Conservation (phyloP, 2,329 filamentous ascomycete species). For the Penicillium sp. region DNA sequence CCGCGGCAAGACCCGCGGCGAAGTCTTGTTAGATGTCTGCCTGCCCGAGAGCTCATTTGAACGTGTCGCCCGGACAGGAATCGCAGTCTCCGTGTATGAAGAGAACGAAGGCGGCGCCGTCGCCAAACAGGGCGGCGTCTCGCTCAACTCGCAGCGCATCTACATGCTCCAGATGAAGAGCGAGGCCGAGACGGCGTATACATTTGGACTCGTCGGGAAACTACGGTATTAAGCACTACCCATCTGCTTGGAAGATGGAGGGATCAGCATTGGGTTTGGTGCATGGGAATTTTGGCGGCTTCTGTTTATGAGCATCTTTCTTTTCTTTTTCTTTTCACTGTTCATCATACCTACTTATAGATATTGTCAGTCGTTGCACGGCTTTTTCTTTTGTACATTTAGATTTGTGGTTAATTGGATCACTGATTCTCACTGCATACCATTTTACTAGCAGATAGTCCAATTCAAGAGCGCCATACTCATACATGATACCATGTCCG, state of each 20-base stretch:
- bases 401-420: slow-evolving; percentile 4
- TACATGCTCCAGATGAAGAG: slow-evolving; percentile 65
- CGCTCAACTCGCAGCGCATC: slow-evolving; percentile 56
- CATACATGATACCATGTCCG: background rate
- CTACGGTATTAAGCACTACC: slow-evolving; percentile 45
- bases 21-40: slow-evolving; percentile 76
- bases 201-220: slow-evolving; percentile 54
- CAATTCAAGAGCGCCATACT: background rate
- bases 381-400: slow-evolving; percentile 22
- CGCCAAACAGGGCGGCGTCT: slow-evolving; percentile 57
- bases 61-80: slow-evolving; percentile 76
- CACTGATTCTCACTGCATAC: background rate
- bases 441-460: background rate
- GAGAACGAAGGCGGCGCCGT: slow-evolving; percentile 63
- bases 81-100: slow-evolving; percentile 86
- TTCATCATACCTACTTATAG: slow-evolving; percentile 4
- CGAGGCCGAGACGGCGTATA: slow-evolving; percentile 55
- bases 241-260: background rate
- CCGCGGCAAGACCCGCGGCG: slow-evolving; percentile 63
- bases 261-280: slow-evolving; percentile 7
- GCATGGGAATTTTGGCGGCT: slow-evolving; percentile 7
- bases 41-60: slow-evolving; percentile 83
- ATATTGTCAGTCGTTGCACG: slow-evolving; percentile 13
- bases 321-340: slow-evolving; percentile 4
- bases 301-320: background rate